Conservation (phyloP, 2,329 filamentous ascomycete species). For the Botryotinia calthae region DNA sequence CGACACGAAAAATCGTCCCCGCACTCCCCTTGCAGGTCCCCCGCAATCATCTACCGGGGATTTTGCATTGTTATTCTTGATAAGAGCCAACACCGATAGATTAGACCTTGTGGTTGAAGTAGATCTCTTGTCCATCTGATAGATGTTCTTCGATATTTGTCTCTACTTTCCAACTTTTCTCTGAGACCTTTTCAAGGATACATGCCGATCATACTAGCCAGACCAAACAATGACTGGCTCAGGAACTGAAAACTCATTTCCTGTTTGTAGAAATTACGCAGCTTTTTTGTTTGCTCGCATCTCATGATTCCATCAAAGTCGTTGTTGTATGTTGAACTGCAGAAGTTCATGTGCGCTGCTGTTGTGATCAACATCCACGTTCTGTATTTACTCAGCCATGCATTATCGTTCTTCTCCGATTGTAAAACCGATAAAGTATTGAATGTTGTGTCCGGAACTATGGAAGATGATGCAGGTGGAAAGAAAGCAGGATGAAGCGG, state of each 20-base stretch:
- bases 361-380: constrained; percentile 9
- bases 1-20: not conserved
- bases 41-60: constrained; percentile 10
- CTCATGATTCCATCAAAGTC: not conserved
- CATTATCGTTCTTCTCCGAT: not conserved
- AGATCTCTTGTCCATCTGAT: not conserved
- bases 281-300: not conserved
- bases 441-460: not conserved
- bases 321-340: not conserved
- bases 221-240: not conserved
- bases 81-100: not conserved
- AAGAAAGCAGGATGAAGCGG: not conserved
- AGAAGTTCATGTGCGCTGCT: not conserved
- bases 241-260: not conserved
- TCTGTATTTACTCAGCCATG: not conserved
- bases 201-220: not conserved
- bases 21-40: constrained; percentile 7
- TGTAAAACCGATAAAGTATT: not conserved
- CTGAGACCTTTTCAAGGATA: not conserved
- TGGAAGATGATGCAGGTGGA: not conserved
- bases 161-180: constrained; percentile 4
- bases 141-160: not conserved
- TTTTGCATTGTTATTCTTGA: not conserved
- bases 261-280: not conserved
- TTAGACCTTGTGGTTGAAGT: not conserved